Conservation (phyloP, 2,329 filamentous ascomycete genomes). For the Aspergillus sojae region DNA sequence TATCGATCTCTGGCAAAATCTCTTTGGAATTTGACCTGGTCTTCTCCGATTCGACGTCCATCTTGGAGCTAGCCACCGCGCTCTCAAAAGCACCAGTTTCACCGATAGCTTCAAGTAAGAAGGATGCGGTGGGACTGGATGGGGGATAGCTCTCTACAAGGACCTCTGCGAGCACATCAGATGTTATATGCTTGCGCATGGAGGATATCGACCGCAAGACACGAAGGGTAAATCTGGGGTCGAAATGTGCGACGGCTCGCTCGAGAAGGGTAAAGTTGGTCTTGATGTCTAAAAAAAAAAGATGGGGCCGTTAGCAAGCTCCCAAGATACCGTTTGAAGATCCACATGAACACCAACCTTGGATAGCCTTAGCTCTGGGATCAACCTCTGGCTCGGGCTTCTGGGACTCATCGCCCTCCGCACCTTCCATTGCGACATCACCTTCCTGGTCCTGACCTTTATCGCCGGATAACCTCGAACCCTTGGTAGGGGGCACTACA, state of each 20-base stretch:
- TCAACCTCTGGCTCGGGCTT: constrained; percentile 50
- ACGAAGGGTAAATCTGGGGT: constrained; percentile 90
- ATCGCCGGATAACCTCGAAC: constrained; percentile 59
- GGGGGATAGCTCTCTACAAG: constrained; percentile 78
- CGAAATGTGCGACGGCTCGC: constrained; percentile 88
- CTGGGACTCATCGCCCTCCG: constrained; percentile 43
- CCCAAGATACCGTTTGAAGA: neutral
- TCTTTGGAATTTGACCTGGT: constrained; percentile 69
- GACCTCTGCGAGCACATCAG: constrained; percentile 77
- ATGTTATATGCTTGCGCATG: constrained; percentile 85
- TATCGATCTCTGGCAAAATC: constrained; percentile 80
- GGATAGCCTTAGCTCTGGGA: constrained; percentile 53
- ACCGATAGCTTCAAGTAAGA: constrained; percentile 70
- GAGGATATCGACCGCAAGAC: constrained; percentile 94
- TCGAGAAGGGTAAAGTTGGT: constrained; percentile 90
- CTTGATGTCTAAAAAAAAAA: constrained; percentile 70
- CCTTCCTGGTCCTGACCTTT: constrained; percentile 64
- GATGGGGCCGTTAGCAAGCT: constrained; percentile 9
- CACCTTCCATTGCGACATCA: constrained; percentile 71
- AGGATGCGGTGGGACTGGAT: constrained; percentile 67
- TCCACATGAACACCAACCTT: constrained; percentile 37
- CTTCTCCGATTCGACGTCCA: constrained; percentile 75
- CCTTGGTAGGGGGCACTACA: constrained; percentile 74
- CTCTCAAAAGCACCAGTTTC: constrained; percentile 67
- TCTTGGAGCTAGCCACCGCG: constrained; percentile 62